These are phyloP conservation scores for Cladochytrium tenue DNA, from an alignment of 371 early-diverging fungal genomes.

Conservation along the genomic window DNA sequence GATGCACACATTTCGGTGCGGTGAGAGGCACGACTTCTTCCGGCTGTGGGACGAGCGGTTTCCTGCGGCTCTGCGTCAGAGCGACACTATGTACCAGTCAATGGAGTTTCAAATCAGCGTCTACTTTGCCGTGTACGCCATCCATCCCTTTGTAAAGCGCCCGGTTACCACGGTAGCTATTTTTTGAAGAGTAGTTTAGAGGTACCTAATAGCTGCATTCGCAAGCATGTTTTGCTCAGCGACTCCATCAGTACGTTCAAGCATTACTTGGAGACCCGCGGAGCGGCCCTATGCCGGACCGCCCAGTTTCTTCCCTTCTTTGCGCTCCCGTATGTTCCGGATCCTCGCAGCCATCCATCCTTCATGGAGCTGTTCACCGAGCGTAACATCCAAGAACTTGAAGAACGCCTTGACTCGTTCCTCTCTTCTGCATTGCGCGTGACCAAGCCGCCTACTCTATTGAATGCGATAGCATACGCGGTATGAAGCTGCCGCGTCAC, in stretches of 20 bases:
- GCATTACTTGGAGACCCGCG: constrained; percentile 49
- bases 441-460: neutral
- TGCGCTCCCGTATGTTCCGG: constrained; percentile 58
- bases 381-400: constrained; percentile 30
- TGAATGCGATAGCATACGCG: too few species aligned
- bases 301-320: constrained; percentile 54
- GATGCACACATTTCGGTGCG: constrained; percentile 35
- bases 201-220: neutral
- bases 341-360: constrained; percentile 50
- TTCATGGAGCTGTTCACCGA: constrained; percentile 43
- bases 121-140: constrained; percentile 54
- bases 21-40: constrained; percentile 45
- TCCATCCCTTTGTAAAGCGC: constrained; percentile 30
- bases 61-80: constrained; percentile 12
- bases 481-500: too few species aligned
- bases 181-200: neutral
- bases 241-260: constrained; percentile 47
- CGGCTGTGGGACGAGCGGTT: constrained; percentile 45
- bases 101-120: constrained; percentile 50
- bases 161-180: constrained; percentile 11
- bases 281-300: constrained; percentile 41
- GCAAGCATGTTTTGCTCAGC: constrained; percentile 1
- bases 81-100: constrained; percentile 34
- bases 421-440: constrained; percentile 29
- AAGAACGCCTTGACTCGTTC: constrained; percentile 30